phyloP scores from a whole-genome alignment of 192 early-diverging fungal genomes.

The Oehlia diaphana region DNA sequence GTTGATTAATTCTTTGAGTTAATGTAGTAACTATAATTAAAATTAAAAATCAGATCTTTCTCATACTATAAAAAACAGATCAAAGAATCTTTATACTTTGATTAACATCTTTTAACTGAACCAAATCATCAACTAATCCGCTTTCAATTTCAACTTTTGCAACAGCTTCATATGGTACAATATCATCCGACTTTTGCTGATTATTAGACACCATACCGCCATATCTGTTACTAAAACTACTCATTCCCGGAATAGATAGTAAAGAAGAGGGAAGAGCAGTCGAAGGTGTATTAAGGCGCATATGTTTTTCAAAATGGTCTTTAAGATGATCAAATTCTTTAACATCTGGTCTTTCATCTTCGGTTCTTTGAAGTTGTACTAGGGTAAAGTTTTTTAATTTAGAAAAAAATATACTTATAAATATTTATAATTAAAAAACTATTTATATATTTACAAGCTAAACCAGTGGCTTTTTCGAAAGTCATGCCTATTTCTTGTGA shows the following conservation, averaged over 20 bases:
- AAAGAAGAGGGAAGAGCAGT: conserved; percentile 32
- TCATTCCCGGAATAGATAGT: conserved; percentile 28
- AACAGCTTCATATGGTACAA: conserved; percentile 45
- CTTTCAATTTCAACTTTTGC: conserved; percentile 46
- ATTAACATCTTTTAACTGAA: conserved; percentile 43
- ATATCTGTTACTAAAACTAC: conserved; percentile 34
- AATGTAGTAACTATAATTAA: conserved; percentile 52
- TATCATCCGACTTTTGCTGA: conserved; percentile 46
- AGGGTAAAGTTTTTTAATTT: conserved; percentile 1
- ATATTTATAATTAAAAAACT: conserved; percentile 5
- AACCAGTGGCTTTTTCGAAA: conserved; percentile 92
- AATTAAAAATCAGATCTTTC: conserved; percentile 17
- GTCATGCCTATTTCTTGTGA: conserved; percentile 89
- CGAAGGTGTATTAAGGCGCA: conserved; percentile 49
- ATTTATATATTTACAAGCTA: conserved; percentile 60
- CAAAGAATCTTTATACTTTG: conserved; percentile 34
- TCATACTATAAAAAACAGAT: conserved; percentile 2
- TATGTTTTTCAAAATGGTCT: conserved; percentile 80
- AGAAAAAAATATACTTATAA: neutral
- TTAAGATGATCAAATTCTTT: conserved; percentile 84
- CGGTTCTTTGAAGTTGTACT: conserved; percentile 82
- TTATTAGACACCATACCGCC: conserved; percentile 19
- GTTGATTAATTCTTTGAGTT: conserved; percentile 59
- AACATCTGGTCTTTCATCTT: conserved; percentile 65
- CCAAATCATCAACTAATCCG: conserved; percentile 32